These are phyloP conservation scores for Neonectria neomacrospora DNA, from an alignment of 2,329 filamentous ascomycete species.

Conservation along the genomic window DNA sequence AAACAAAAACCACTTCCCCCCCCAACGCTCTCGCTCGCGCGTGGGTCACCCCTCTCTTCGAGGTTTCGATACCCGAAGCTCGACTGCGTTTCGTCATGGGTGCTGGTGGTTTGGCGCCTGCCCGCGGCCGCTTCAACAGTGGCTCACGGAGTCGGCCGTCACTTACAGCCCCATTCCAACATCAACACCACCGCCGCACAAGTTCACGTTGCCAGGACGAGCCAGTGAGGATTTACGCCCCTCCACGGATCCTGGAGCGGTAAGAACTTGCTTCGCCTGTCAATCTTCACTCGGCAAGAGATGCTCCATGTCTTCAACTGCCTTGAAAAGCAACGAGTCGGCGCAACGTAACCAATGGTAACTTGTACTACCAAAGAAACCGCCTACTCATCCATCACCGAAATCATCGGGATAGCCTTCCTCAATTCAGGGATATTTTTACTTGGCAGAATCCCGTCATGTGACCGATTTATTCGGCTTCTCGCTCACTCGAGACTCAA, in stretches of 20 bases:
- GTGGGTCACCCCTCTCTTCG: constrained; percentile 29
- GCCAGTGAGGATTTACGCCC: constrained; percentile 1
- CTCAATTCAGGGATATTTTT: neutral
- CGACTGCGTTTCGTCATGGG: constrained; percentile 19
- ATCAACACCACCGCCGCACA: constrained; percentile 1
- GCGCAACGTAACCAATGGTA: neutral
- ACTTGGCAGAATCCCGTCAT: neutral
- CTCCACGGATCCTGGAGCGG: neutral
- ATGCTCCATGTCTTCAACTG: neutral
- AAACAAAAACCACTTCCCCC: constrained; percentile 42
- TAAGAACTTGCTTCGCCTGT: neutral
- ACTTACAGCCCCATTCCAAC: neutral
- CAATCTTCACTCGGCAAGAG: neutral
- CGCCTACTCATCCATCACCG: neutral
- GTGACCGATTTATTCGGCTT: constrained; percentile 2
- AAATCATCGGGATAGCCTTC: constrained; percentile 12
- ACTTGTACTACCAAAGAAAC: constrained; percentile 5
- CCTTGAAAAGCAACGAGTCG: neutral
- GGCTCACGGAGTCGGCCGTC: constrained; percentile 10
- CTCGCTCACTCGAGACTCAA: neutral
- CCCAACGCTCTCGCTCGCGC: constrained; percentile 34
- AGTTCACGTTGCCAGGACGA: neutral
- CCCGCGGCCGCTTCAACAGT: constrained; percentile 13
- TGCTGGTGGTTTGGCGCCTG: constrained; percentile 11
- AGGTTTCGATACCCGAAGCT: constrained; percentile 26